A percentile compares a stretch with the other conserved stretches of the same genome.
Conservation (phyloP, 2,329 filamentous ascomycete species). For the Pseudogymnoascus sp. region DNA sequence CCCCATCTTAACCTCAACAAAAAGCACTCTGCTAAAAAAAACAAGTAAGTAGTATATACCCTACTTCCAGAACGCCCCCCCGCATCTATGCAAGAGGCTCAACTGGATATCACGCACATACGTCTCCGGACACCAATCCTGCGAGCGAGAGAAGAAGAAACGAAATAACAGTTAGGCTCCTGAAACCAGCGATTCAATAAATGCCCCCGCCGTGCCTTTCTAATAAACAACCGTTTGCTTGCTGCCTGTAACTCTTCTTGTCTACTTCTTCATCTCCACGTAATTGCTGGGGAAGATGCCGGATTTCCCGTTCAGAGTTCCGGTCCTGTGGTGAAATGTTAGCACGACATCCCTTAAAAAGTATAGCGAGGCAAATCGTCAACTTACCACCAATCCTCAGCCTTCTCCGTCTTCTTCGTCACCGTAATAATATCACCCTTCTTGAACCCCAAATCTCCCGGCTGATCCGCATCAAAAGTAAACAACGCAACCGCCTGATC, state of each 20-base stretch:
- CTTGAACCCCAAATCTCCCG: slow-evolving; percentile 89
- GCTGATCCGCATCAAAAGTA: slow-evolving; percentile 89
- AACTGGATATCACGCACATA: slow-evolving; percentile 6
- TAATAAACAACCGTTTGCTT: slow-evolving; percentile 3
- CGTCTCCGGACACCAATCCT: slow-evolving; percentile 1
- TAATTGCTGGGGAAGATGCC: slow-evolving; percentile 90
- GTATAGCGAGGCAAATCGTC: neutral
- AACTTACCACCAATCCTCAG: slow-evolving; percentile 86
- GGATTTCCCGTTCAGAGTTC: slow-evolving; percentile 72
- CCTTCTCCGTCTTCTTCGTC: slow-evolving; percentile 85
- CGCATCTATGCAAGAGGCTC: slow-evolving; percentile 8
- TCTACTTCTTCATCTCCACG: slow-evolving; percentile 53
- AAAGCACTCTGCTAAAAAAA: neutral
- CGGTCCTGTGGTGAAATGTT: slow-evolving; percentile 55
- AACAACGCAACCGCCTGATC: slow-evolving; percentile 88
- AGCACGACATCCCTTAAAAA: neutral
- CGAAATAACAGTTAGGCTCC: neutral
- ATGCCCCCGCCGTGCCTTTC: neutral
- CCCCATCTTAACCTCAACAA: neutral
- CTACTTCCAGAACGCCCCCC: slow-evolving; percentile 4
- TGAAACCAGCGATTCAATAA: neutral
- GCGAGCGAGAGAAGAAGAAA: neutral
- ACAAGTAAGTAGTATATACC: neutral
- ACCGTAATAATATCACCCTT: slow-evolving; percentile 97
- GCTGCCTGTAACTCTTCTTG: neutral